Conservation (phyloP, 2,329 filamentous ascomycete genomes). For the Apiospora kogelbergensis region DNA sequence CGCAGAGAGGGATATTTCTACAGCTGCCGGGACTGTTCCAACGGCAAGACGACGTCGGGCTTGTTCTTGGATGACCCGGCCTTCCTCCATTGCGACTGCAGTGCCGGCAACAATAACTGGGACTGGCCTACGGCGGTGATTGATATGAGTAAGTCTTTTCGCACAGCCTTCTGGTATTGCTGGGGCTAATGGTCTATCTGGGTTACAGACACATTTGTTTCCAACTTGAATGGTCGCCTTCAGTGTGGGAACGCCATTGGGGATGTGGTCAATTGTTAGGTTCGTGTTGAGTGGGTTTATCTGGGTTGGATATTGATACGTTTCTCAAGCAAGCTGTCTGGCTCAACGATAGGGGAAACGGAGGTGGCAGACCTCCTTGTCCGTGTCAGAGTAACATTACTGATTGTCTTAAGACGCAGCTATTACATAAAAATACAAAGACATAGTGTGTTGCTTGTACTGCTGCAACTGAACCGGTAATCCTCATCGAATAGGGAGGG, state of each 20-base stretch:
- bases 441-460: too few species aligned
- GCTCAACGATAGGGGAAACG: too few species aligned
- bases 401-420: too few species aligned
- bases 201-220: background rate
- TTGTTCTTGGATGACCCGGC: background rate
- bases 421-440: too few species aligned
- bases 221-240: background rate
- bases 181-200: background rate
- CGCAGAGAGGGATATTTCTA: background rate
- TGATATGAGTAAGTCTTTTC: background rate
- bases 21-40: background rate
- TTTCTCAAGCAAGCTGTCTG: too few species aligned
- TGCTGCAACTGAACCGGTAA: too few species aligned
- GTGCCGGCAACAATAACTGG: background rate
- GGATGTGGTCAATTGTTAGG: background rate
- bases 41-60: background rate
- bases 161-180: background rate
- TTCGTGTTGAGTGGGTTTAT: too few species aligned
- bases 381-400: too few species aligned
- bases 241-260: background rate
- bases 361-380: too few species aligned
- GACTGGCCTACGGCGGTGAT: background rate
- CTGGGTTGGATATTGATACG: too few species aligned
- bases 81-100: background rate
- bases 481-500: too few species aligned